Percentiles rank a stretch among this genome's conserved stretches.
Evolutionary conservation across 192 early-diverging fungal species (phyloP).

Genomic region (Umbelopsis vinacea): DNA sequence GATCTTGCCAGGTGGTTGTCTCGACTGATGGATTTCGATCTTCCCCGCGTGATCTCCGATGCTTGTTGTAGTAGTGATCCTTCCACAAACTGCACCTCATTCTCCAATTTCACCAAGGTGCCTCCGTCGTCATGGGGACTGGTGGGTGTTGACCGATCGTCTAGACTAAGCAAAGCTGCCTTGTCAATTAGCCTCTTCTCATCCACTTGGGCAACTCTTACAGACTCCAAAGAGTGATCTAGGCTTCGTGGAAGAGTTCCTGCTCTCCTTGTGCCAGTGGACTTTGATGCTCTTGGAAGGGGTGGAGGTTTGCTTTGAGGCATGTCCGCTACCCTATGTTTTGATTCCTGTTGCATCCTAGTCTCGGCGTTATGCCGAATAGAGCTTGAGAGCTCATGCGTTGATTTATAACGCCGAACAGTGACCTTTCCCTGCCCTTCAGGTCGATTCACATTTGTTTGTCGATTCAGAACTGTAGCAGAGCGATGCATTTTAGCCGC

Average conservation of each 20-base stretch:
- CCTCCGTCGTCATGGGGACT: neutral
- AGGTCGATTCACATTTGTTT: too few relatives aligned
- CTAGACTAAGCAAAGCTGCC: neutral
- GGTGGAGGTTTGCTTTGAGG: neutral
- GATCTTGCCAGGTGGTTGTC: neutral
- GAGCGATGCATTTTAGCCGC: neutral
- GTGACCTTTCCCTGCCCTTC: neutral
- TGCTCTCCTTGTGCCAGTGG: neutral
- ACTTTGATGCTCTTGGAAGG: neutral
- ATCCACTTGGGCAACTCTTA: neutral
- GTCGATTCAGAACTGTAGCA: neutral
- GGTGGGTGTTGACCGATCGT: neutral
- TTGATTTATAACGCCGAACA: slow-evolving; percentile 10
- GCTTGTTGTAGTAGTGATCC: neutral
- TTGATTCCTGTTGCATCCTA: neutral
- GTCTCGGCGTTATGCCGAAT: neutral
- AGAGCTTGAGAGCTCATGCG: neutral
- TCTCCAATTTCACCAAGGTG: neutral
- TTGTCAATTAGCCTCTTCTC: neutral
- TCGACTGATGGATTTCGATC: slow-evolving; percentile 12
- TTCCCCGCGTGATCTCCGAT: neutral
- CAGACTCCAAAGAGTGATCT: neutral
- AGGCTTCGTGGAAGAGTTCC: neutral
- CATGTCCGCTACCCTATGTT: neutral
- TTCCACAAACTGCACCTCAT: neutral